Conservation (phyloP, 768 basidiomycete genomes). For the Hydnomerulius pinastri region DNA sequence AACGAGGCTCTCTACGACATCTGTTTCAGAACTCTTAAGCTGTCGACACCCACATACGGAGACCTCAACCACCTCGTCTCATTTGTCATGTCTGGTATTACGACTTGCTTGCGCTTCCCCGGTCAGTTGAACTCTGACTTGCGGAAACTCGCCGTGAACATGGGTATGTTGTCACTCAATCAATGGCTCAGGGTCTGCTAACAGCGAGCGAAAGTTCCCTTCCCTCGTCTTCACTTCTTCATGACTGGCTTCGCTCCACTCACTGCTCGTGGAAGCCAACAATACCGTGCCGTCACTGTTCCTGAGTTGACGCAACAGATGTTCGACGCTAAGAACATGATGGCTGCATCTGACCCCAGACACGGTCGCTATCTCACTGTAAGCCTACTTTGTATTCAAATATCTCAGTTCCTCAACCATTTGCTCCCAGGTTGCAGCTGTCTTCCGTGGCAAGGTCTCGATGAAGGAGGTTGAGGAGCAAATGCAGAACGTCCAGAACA, state of each 20-base stretch:
- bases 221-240: constrained; percentile 99
- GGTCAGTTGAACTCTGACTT: constrained; percentile 99
- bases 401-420: neutral
- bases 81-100: constrained; percentile 98
- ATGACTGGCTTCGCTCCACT: constrained; percentile 96
- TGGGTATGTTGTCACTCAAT: constrained; percentile 61
- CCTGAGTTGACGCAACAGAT: constrained; percentile 98
- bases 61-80: constrained; percentile 98
- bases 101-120: constrained; percentile 98
- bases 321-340: constrained; percentile 99
- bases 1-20: constrained; percentile 99
- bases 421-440: constrained; percentile 72
- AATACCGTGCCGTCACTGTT: constrained; percentile 96
- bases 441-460: constrained; percentile 99
- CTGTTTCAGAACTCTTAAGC: constrained; percentile 97
- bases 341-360: constrained; percentile 96
- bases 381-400: constrained; percentile 20
- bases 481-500: constrained; percentile 96
- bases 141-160: constrained; percentile 98
- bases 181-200: neutral
- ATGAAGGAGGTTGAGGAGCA: constrained; percentile 99
- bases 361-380: constrained; percentile 98
- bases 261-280: constrained; percentile 90
- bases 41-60: constrained; percentile 93
- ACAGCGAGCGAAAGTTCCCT: constrained; percentile 63